phyloP scores from a whole-genome alignment of 2,329 filamentous ascomycete genomes.

The Aureobasidium sp. region DNA sequence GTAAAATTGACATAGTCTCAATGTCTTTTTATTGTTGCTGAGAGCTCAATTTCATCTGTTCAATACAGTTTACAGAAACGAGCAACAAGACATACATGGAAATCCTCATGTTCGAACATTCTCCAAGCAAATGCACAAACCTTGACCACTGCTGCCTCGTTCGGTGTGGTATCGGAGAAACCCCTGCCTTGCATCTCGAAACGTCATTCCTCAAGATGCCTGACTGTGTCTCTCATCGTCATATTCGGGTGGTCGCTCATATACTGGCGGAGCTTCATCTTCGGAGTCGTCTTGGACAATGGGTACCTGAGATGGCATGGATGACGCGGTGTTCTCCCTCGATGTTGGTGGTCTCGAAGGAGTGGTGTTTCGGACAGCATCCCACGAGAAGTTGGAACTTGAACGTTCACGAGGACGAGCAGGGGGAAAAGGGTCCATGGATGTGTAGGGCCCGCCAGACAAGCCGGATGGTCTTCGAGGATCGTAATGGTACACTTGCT shows the following conservation, averaged over 20 bases:
- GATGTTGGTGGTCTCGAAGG: not conserved
- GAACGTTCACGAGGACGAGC: not conserved
- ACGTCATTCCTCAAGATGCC: no score
- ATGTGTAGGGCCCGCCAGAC: not conserved
- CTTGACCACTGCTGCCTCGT: not conserved
- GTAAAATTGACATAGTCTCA: no score
- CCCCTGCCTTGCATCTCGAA: not conserved
- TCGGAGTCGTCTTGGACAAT: not conserved
- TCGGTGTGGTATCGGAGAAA: not conserved
- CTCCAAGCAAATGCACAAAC: no score
- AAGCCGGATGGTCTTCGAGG: not conserved
- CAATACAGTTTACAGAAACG: no score
- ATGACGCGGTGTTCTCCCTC: not conserved
- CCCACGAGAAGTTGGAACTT: not conserved
- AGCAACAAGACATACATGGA: no score
- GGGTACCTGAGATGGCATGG: not conserved
- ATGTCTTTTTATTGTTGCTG: no score
- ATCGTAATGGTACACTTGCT: not conserved
- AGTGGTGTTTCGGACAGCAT: not conserved
- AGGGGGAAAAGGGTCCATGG: not conserved
- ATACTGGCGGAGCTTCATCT: not conserved
- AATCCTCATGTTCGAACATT: no score
- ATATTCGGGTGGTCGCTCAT: constrained; percentile 9
- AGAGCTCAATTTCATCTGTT: no score
- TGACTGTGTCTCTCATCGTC: constrained; percentile 1